Evolutionary conservation across 306 rosid species (phyloP).

Genomic region (Macrotyloma uniflorum): DNA sequence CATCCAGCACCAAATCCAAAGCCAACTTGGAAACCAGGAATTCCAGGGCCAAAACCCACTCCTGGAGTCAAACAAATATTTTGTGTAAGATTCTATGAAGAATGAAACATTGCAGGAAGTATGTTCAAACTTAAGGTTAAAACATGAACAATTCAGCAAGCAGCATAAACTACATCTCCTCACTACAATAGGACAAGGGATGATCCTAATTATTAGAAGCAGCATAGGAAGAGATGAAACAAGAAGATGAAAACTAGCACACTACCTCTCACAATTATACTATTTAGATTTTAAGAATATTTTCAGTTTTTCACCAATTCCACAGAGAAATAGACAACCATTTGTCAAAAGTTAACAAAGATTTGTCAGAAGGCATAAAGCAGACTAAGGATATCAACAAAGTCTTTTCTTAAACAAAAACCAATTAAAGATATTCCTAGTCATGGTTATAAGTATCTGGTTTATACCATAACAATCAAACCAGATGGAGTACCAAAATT

Average conservation of each 20-base stretch:
- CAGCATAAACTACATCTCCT: not conserved
- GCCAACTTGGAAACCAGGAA: slow-evolving; percentile 84
- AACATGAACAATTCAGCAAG: not conserved
- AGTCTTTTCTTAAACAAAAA: not conserved
- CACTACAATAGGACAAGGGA: slow-evolving; percentile 3
- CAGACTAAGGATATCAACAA: not conserved
- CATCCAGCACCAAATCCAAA: slow-evolving; percentile 90
- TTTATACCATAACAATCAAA: not conserved
- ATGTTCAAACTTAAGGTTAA: not conserved
- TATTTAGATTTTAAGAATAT: not conserved
- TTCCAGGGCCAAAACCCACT: slow-evolving; percentile 88
- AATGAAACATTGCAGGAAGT: slow-evolving; percentile 1
- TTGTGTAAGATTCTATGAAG: slow-evolving; percentile 14
- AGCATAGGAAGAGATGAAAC: not conserved
- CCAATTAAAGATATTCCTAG: slow-evolving; percentile 2
- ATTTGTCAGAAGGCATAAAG: not conserved
- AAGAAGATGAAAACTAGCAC: slow-evolving; percentile 1
- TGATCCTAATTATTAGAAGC: not conserved
- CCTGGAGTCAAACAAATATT: slow-evolving; percentile 53
- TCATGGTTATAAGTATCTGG: not conserved
- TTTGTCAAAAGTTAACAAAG: not conserved
- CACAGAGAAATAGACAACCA: slow-evolving; percentile 2
- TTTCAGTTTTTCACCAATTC: not conserved
- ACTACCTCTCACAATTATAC: not conserved
- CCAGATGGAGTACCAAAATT: slow-evolving; percentile 9